Conservation (phyloP, 108 stramenopile species). For the Skeletonema menzelii region DNA sequence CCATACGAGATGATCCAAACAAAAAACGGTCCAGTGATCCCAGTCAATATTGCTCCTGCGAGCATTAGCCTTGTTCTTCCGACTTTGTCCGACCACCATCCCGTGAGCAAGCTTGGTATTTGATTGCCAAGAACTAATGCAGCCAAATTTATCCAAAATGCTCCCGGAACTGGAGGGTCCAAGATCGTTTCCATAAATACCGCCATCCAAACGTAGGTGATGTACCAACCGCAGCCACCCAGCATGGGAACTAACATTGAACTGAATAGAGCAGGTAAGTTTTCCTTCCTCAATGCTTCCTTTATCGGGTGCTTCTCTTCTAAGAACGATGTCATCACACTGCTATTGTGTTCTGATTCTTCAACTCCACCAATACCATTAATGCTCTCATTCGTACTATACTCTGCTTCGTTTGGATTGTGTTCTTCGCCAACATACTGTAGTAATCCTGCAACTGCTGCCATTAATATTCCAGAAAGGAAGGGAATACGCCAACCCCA, state of each 20-base stretch:
- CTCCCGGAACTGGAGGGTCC: constrained; percentile 59
- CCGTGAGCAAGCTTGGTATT: constrained; percentile 48
- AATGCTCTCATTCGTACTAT: constrained; percentile 16
- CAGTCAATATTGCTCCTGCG: constrained; percentile 33
- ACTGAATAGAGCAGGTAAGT: constrained; percentile 46
- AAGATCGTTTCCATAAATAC: constrained; percentile 63
- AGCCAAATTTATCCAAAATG: constrained; percentile 67
- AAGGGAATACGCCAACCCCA: constrained; percentile 88
- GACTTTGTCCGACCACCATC: constrained; percentile 53
- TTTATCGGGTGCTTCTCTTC: constrained; percentile 44
- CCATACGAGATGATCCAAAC: constrained; percentile 55
- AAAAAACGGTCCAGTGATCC: constrained; percentile 47
- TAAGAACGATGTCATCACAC: background rate
- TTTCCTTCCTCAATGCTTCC: constrained; percentile 54
- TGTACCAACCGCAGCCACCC: constrained; percentile 59
- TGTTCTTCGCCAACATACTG: constrained; percentile 50
- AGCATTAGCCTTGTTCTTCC: constrained; percentile 60
- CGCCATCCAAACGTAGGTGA: constrained; percentile 69
- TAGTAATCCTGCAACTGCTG: constrained; percentile 51
- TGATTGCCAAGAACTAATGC: constrained; percentile 47
- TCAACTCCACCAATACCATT: background rate
- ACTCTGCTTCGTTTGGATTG: constrained; percentile 45
- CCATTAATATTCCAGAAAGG: constrained; percentile 64
- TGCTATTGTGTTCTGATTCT: background rate
- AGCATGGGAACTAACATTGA: constrained; percentile 60